Conservation (phyloP, 1,139 yeast species). For the Taiozyma onychis region DNA sequence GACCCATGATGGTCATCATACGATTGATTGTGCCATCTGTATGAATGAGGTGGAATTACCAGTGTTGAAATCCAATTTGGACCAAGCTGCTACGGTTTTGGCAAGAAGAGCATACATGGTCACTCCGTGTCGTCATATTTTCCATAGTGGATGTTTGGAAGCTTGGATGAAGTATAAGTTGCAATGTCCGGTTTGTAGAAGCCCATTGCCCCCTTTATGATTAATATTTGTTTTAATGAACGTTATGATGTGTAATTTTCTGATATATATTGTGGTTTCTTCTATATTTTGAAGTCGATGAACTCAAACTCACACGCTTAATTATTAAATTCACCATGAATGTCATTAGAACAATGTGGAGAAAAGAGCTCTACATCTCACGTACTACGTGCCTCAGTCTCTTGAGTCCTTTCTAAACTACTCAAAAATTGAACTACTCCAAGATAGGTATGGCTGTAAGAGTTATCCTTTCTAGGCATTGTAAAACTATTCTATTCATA, state of each 20-base stretch:
- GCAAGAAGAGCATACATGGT: conserved; percentile 61
- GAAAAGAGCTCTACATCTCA: too few species aligned
- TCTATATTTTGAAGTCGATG: too few species aligned
- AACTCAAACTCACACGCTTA: too few species aligned
- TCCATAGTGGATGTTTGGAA: conserved; percentile 82
- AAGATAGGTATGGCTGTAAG: too few species aligned
- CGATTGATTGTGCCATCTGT: conserved; percentile 80
- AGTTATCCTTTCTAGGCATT: too few species aligned
- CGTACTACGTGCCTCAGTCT: too few species aligned
- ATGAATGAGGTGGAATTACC: conserved; percentile 72
- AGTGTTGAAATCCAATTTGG: conserved; percentile 33
- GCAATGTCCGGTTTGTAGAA: conserved; percentile 92
- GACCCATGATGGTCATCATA: conserved; percentile 26
- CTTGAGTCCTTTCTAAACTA: too few species aligned
- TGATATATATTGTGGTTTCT: background rate
- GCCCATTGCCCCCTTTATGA: conserved; percentile 71
- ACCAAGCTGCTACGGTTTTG: conserved; percentile 28
- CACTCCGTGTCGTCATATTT: conserved; percentile 88
- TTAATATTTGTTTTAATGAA: background rate
- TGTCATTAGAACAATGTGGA: too few species aligned
- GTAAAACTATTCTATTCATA: background rate
- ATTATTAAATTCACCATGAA: too few species aligned
- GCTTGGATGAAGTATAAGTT: conserved; percentile 91
- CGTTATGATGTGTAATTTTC: background rate
- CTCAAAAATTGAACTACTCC: too few species aligned